A percentile compares a stretch with the other conserved stretches of the same genome.
phyloP scores from a whole-genome alignment of 1,284 basidiomycete species.

The Puccinia sorghi region DNA sequence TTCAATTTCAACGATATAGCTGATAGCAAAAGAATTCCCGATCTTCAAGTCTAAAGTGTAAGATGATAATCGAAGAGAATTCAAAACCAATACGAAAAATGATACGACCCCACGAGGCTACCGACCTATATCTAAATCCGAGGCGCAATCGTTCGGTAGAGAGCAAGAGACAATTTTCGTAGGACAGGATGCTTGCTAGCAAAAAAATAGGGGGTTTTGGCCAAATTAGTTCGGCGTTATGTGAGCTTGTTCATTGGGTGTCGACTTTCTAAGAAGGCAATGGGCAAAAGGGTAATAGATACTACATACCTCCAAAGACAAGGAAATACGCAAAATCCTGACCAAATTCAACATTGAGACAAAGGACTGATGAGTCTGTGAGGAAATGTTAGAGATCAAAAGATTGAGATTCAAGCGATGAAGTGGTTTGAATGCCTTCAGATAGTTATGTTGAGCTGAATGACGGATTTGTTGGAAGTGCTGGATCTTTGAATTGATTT shows the following conservation, averaged over 20 bases:
- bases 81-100: background rate
- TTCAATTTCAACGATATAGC: slow-evolving; percentile 35
- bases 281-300: background rate
- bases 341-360: background rate
- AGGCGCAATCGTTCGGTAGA: background rate
- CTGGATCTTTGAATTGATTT: slow-evolving; percentile 1
- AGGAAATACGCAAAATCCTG: slow-evolving; percentile 9
- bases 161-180: slow-evolving; percentile 7
- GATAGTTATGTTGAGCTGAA: background rate
- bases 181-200: slow-evolving; percentile 3
- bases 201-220: background rate
- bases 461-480: background rate
- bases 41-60: background rate
- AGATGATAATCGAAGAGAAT: background rate
- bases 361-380: background rate
- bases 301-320: slow-evolving; percentile 12
- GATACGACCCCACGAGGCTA: background rate
- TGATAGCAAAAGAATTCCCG: slow-evolving; percentile 18
- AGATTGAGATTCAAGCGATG: slow-evolving; percentile 16
- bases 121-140: slow-evolving; percentile 22
- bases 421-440: background rate
- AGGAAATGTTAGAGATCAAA: background rate
- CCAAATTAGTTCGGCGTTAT: background rate
- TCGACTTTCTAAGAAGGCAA: background rate
- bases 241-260: background rate